phyloP scores from a whole-genome alignment of 2,329 filamentous ascomycete species.

The Diaporthe nobilis region DNA sequence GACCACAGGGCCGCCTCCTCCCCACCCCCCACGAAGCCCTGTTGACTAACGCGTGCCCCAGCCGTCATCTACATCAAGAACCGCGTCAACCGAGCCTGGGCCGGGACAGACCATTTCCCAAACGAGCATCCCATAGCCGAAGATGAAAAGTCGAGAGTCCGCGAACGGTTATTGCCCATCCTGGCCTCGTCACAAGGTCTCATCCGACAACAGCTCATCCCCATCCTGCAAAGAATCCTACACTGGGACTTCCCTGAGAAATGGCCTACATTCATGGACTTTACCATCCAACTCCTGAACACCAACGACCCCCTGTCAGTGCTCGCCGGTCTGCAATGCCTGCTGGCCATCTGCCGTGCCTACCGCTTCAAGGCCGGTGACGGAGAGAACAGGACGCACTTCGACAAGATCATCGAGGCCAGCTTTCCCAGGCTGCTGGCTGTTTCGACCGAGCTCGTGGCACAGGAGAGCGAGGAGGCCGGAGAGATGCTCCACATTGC shows the following conservation, averaged over 20 bases:
- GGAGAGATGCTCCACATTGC: constrained; percentile 97
- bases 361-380: constrained; percentile 92
- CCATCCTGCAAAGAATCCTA: constrained; percentile 94
- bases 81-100: constrained; percentile 93
- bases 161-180: constrained; percentile 89
- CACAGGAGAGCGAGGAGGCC: constrained; percentile 92
- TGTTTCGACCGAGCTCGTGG: constrained; percentile 90
- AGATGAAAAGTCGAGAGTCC: constrained; percentile 88
- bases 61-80: constrained; percentile 99
- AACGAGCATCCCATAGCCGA: constrained; percentile 84
- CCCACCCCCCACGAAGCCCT: constrained; percentile 12
- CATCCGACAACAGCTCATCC: constrained; percentile 92
- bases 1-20: neutral
- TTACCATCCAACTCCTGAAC: constrained; percentile 89
- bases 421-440: constrained; percentile 89
- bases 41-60: constrained; percentile 56
- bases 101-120: constrained; percentile 80
- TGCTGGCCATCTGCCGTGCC: constrained; percentile 93
- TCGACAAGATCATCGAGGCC: constrained; percentile 93
- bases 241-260: constrained; percentile 94
- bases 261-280: constrained; percentile 96
- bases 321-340: constrained; percentile 92
- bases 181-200: constrained; percentile 84
- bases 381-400: constrained; percentile 82
- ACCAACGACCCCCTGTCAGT: constrained; percentile 89